A percentile compares a stretch with the other conserved stretches of the same genome.
Evolutionary conservation across 2,329 filamentous ascomycete species (phyloP).

Genomic region (Domatiomyces globalis): DNA sequence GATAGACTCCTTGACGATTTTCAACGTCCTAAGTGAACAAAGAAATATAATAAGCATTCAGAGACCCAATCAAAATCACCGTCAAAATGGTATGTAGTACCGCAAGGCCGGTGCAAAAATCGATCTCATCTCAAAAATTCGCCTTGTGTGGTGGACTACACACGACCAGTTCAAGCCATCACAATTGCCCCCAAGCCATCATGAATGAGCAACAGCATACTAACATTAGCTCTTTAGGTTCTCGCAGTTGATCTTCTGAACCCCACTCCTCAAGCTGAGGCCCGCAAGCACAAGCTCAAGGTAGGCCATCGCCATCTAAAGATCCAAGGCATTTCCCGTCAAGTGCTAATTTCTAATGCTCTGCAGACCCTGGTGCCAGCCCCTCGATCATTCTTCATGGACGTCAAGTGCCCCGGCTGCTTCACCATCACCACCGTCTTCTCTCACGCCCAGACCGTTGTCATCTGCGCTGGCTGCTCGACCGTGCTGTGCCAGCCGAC

Average conservation of each 20-base stretch:
- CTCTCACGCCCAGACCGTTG: slow-evolving; percentile 99
- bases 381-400: slow-evolving; percentile 99
- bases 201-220: slow-evolving; percentile 3
- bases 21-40: not conserved
- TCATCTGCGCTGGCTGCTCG: slow-evolving; percentile 99
- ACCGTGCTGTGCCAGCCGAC: slow-evolving; percentile 99
- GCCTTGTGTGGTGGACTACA: slow-evolving; percentile 8
- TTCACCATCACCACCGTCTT: slow-evolving; percentile 99
- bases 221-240: slow-evolving; percentile 51
- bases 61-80: slow-evolving; percentile 28
- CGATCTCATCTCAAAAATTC: slow-evolving; percentile 11
- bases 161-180: slow-evolving; percentile 16
- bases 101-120: slow-evolving; percentile 3
- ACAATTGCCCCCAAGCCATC: slow-evolving; percentile 9
- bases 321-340: slow-evolving; percentile 14
- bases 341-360: slow-evolving; percentile 11
- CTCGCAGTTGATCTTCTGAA: slow-evolving; percentile 99
- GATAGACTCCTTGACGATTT: not conserved
- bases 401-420: slow-evolving; percentile 99
- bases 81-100: slow-evolving; percentile 54
- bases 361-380: slow-evolving; percentile 71
- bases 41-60: not conserved
- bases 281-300: slow-evolving; percentile 99
- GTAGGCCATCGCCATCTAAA: slow-evolving; percentile 38
- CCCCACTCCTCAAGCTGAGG: slow-evolving; percentile 93